Percentiles rank a stretch among this genome's conserved stretches.
phyloP scores from a whole-genome alignment of 257 asterid species.

The Asclepias syriaca region DNA sequence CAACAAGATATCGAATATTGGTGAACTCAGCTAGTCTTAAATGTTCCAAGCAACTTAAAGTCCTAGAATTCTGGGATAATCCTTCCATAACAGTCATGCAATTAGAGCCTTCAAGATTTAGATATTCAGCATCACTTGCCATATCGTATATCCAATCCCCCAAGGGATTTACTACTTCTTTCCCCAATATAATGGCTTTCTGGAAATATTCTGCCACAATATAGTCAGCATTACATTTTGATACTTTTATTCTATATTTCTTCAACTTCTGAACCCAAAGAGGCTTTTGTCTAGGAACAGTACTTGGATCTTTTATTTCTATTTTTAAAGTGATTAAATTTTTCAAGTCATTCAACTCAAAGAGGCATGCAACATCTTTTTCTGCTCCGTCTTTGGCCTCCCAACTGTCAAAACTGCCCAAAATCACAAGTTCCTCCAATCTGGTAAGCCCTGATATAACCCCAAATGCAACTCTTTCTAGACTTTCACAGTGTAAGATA shows the following conservation, averaged over 20 bases:
- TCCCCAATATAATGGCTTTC: background rate
- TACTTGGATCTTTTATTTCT: background rate
- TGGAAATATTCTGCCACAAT: background rate
- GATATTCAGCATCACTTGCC: background rate
- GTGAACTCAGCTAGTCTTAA: background rate
- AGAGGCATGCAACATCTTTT: no score
- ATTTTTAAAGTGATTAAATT: background rate
- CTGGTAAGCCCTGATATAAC: no score
- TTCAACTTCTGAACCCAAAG: background rate
- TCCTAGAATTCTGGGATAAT: background rate
- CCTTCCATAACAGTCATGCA: background rate
- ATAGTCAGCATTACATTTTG: background rate
- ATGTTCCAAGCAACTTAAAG: background rate
- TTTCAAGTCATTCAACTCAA: background rate
- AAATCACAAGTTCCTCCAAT: no score
- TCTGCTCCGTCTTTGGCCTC: no score
- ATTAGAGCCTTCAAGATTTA: background rate
- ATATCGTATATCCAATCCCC: conserved; percentile 3
- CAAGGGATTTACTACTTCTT: background rate
- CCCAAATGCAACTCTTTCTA: no score
- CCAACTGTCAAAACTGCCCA: no score
- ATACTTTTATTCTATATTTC: background rate
- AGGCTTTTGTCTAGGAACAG: background rate
- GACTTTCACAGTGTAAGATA: no score
- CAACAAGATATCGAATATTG: background rate